Evolutionary conservation across 1,284 basidiomycete genomes (phyloP), one percentile per base, ranked within the genome.

Genomic region (Fomes fomentarius): DNA sequence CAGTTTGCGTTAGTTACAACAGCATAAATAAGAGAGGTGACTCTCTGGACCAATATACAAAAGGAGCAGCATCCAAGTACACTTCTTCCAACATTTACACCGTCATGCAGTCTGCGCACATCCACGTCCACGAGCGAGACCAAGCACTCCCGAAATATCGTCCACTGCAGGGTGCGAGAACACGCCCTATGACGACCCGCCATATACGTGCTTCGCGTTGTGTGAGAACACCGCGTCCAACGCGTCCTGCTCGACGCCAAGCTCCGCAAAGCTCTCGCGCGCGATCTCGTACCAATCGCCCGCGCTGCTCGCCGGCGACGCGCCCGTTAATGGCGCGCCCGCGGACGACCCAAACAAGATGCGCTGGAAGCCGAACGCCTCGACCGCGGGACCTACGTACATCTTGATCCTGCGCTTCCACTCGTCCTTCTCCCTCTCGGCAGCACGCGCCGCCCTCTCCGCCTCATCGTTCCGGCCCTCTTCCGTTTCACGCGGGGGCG

Each of bases 381-480:
- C 83, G 41, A 94, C 78, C 14, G 89, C 88, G 14, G 88, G 91
- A 11, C 84, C 86, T 57, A 93, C 75, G 73, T 93, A 96, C 83
- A 94, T 91, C 78, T 92, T 93, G 69, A 94, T 81, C 44, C 91
- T 80, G 46, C 87, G 78, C 71, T 89, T 91, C 86, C 83, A 90
- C 70, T 91, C 92, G 68, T 77, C 83, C 67, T 76, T 78, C 62
- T 84, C 79, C 65, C 82, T 80, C 38, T 71, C 71, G 24, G 39
- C 48, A 19, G 52, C 45, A 21, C 43, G 47, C 17, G 49, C 35
- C 5, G 52, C 47, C 55, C 56, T 56, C 53, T 61, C 91, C 68
- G 47, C 41, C 4, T 52, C 51, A 26, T 50, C 54, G 45, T 47
- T 91, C 68, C 77, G 84, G 68, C 76, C 77, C 61, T 83, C 79